These are phyloP conservation scores for Lotmaria passim DNA, from an alignment of 208 protist species.

Conservation along the genomic window DNA sequence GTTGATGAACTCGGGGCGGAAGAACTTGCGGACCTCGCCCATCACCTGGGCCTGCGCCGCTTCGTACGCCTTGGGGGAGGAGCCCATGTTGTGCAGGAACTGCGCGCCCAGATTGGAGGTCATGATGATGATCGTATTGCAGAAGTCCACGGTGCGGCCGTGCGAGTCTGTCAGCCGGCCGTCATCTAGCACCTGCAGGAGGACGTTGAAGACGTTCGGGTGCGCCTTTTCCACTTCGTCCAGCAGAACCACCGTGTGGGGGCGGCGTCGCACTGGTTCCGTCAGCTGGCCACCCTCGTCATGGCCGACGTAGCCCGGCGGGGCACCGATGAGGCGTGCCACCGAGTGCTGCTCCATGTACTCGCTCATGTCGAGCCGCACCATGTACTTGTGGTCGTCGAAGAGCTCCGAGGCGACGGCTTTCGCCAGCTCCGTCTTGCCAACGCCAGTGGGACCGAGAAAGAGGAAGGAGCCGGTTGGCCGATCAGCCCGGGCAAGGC, in stretches of 20 bases:
- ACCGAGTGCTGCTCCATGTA: conserved; percentile 98
- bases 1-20: conserved; percentile 98
- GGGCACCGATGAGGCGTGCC: conserved; percentile 97
- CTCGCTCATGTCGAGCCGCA: conserved; percentile 99
- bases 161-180: conserved; percentile 98
- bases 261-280: conserved; percentile 97
- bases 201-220: conserved; percentile 95
- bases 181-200: conserved; percentile 99
- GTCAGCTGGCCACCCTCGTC: conserved; percentile 99
- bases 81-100: conserved; percentile 66
- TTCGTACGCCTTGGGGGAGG: conserved; percentile 48
- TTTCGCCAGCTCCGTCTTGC: conserved; percentile 98
- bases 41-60: conserved; percentile 84
- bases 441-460: conserved; percentile 95
- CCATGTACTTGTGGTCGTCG: conserved; percentile 96
- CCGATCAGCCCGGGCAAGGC: conserved; percentile 86
- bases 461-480: conserved; percentile 97
- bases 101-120: conserved; percentile 96
- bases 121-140: conserved; percentile 98
- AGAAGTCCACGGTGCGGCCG: conserved; percentile 97
- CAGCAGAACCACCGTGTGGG: conserved; percentile 98
- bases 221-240: conserved; percentile 99
- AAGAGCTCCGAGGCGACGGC: conserved; percentile 96
- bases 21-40: conserved; percentile 83
- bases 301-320: conserved; percentile 99